A percentile compares a stretch with the other conserved stretches of the same genome.
phyloP scores from a whole-genome alignment of 106 monocot species.

The Allium sativum region DNA sequence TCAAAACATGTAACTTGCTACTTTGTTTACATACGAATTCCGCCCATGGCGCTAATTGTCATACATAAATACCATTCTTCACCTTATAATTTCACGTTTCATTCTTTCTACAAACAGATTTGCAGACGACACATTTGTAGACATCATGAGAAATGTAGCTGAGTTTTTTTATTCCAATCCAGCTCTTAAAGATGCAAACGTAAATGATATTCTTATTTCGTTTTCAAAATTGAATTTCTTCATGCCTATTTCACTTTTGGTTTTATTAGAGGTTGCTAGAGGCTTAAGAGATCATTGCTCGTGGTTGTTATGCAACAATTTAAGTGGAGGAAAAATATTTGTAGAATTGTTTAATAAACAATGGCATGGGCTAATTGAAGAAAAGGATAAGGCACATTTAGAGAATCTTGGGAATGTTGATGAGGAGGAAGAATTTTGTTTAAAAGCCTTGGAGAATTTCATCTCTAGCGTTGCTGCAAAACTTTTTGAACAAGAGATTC shows the following conservation, averaged over 20 bases:
- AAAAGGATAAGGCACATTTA: slow-evolving; percentile 2
- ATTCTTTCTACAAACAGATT: too few relatives aligned
- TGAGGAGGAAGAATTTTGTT: slow-evolving; percentile 27
- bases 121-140: too few relatives aligned
- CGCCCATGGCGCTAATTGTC: too few relatives aligned
- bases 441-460: slow-evolving; percentile 52
- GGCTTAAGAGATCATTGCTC: slow-evolving; percentile 50
- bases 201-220: slow-evolving; percentile 13
- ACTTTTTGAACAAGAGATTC: slow-evolving; percentile 89
- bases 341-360: slow-evolving; percentile 31
- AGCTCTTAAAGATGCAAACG: slow-evolving; percentile 51
- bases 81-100: too few relatives aligned
- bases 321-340: slow-evolving; percentile 40
- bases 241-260: neutral
- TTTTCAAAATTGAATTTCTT: neutral
- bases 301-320: slow-evolving; percentile 61
- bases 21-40: too few relatives aligned
- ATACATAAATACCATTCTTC: too few relatives aligned
- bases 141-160: too few relatives aligned
- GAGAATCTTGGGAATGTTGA: slow-evolving; percentile 23
- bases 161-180: too few relatives aligned
- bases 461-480: slow-evolving; percentile 66
- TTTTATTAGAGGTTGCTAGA: slow-evolving; percentile 54
- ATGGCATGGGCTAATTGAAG: slow-evolving; percentile 17
- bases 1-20: too few relatives aligned